Evolutionary conservation across 208 protist genomes (phyloP).

Genomic region (Novymonas esmeraldas): DNA sequence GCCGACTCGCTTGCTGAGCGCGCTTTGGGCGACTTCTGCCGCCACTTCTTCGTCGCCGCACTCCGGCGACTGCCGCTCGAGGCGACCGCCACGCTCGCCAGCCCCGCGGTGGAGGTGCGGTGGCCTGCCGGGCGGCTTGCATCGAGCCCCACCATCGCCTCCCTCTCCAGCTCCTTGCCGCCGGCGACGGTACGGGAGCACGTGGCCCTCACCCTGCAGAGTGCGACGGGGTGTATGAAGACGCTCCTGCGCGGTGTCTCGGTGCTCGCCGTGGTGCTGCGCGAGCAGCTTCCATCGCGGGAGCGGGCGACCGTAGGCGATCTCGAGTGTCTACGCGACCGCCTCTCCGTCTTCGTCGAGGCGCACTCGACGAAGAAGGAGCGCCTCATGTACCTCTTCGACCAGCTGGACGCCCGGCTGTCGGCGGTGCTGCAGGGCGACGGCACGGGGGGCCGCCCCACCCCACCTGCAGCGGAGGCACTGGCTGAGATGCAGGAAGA

Average conservation of each 20-base stretch:
- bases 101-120: constrained; percentile 10
- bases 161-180: neutral
- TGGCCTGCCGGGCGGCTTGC: constrained; percentile 6
- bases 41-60: constrained; percentile 44
- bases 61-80: constrained; percentile 8
- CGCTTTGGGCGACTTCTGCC: constrained; percentile 65
- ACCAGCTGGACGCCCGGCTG: constrained; percentile 39
- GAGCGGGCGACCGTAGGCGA: constrained; percentile 49
- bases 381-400: constrained; percentile 36
- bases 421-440: neutral
- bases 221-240: constrained; percentile 25
- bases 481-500: constrained; percentile 31
- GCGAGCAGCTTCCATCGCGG: constrained; percentile 49
- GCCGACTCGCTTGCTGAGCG: constrained; percentile 39
- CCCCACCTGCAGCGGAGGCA: neutral
- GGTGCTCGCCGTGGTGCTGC: constrained; percentile 60
- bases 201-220: constrained; percentile 22
- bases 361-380: constrained; percentile 49
- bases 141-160: neutral
- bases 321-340: constrained; percentile 55
- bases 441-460: neutral
- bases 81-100: neutral
- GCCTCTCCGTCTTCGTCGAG: constrained; percentile 56
- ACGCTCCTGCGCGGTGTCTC: constrained; percentile 61
- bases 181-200: constrained; percentile 22